Base-by-base conservation (phyloP, 768 basidiomycete species). In the Macrolepiota dolichaula region DNA sequence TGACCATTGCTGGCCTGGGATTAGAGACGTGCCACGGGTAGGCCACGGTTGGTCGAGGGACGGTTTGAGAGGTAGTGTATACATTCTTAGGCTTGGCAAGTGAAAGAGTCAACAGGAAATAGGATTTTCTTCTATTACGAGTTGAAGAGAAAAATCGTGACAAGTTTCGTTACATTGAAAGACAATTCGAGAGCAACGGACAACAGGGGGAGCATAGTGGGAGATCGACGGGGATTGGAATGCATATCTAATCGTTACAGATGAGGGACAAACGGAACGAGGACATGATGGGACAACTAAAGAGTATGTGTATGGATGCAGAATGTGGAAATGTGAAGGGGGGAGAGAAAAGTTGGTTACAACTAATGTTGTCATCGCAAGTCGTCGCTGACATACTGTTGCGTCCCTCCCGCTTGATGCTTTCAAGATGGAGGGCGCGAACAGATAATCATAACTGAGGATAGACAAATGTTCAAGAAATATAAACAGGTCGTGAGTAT, bases 241-340 rank as follows among this genome's bases (percentile, higher is more conserved):
- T 72, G 83, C 81, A 85, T 87, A 80, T 88, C 85, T 88, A 87
- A 82, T 86, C 83, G 81, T 87, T 88, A 87, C 86, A 85, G 62
- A 65, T 72, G 72, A 72, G 73, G 60, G 36, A 52, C 27, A 58
- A 67, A 64, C 62, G 65, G 65, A 64, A 63, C 59, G 53, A 55
- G 64, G 57, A 57, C 22, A 59, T 44, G 42, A 50, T 35, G 59
- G 38, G 54, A 32, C 44, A 56, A 55, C 35, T 11, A 32, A 38
- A 58, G 35, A 55, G 24, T 49, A 46, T 42, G 37, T 54, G 46
- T 25, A 58, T 40, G 15, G 19, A 40, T 42, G 55, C 36, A 57
- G 61, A 62, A 50, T 59, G 42, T 19, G 60, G 51, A 62, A 63
- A 65, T 32, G 38, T 63, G 65, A 65, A 59, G 57, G 63, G 27